Conservation (phyloP, 768 basidiomycete species). For the Macrocybe gigantea region DNA sequence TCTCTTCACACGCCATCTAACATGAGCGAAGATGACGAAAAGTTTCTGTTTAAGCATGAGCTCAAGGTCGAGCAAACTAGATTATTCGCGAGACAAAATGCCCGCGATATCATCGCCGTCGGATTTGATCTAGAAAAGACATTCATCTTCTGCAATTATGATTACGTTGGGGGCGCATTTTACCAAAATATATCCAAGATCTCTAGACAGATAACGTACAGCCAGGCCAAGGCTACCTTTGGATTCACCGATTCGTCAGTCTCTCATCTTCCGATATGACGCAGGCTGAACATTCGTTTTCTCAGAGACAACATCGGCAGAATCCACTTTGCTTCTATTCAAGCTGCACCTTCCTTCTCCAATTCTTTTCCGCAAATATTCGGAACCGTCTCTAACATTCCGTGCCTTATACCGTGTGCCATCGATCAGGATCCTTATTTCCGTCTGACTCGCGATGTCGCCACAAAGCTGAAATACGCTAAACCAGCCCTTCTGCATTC, state of each 20-base stretch:
- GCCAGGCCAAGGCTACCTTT: slow-evolving; percentile 91
- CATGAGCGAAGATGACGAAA: slow-evolving; percentile 77
- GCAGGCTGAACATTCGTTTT: background rate
- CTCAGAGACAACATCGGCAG: slow-evolving; percentile 97
- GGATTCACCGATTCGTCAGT: slow-evolving; percentile 95
- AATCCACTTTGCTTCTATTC: slow-evolving; percentile 92
- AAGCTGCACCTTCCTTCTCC: slow-evolving; percentile 94
- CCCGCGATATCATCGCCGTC: slow-evolving; percentile 95
- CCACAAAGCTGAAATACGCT: slow-evolving; percentile 89
- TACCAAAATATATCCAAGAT: slow-evolving; percentile 93
- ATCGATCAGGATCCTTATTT: slow-evolving; percentile 99
- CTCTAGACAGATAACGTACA: slow-evolving; percentile 88
- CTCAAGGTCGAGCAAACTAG: slow-evolving; percentile 87
- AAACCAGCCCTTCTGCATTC: slow-evolving; percentile 92
- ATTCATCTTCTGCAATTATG: slow-evolving; percentile 94
- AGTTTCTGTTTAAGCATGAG: slow-evolving; percentile 96
- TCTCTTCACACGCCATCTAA: background rate
- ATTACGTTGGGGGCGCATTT: slow-evolving; percentile 87
- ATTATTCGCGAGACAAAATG: slow-evolving; percentile 77
- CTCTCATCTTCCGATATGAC: background rate
- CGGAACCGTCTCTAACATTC: slow-evolving; percentile 73
- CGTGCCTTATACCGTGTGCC: slow-evolving; percentile 94
- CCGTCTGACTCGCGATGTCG: slow-evolving; percentile 94
- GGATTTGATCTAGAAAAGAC: slow-evolving; percentile 91
- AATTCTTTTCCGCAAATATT: slow-evolving; percentile 99